Conservation (phyloP, 352 stramenopile species). For the Pythium brassicae region DNA sequence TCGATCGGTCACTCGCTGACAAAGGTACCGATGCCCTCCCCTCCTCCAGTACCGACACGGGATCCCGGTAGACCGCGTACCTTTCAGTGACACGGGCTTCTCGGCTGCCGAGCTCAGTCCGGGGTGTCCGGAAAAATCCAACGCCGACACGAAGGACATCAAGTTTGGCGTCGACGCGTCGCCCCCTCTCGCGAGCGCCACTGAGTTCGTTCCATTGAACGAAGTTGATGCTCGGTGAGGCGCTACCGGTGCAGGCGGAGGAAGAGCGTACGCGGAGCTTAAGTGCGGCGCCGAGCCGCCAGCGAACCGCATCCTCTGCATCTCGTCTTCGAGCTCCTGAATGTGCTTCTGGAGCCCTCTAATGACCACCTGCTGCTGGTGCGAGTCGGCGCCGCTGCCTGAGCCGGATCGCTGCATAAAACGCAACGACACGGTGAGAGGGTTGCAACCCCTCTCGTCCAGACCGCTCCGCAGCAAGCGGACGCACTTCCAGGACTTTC, state of each 20-base stretch:
- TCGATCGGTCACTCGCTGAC: not conserved
- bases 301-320: conserved; percentile 1
- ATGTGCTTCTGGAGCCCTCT: conserved; percentile 20
- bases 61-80: conserved; percentile 5
- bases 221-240: not conserved
- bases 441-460: not conserved
- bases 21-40: too few relatives aligned
- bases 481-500: conserved; percentile 21
- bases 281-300: not conserved
- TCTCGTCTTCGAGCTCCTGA: conserved; percentile 26
- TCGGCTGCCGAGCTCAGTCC: not conserved
- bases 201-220: not conserved
- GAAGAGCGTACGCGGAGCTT: not conserved
- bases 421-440: not conserved
- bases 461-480: not conserved
- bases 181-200: not conserved
- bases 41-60: not conserved
- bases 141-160: conserved; percentile 1
- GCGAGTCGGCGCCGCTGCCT: not conserved
- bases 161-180: conserved; percentile 1
- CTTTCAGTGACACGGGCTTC: conserved; percentile 22
- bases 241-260: conserved; percentile 8
- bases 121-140: conserved; percentile 3
- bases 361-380: conserved; percentile 5
- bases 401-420: not conserved